Base-by-base conservation (phyloP, 495 filamentous ascomycete genomes). In the Penicillium herquei region DNA sequence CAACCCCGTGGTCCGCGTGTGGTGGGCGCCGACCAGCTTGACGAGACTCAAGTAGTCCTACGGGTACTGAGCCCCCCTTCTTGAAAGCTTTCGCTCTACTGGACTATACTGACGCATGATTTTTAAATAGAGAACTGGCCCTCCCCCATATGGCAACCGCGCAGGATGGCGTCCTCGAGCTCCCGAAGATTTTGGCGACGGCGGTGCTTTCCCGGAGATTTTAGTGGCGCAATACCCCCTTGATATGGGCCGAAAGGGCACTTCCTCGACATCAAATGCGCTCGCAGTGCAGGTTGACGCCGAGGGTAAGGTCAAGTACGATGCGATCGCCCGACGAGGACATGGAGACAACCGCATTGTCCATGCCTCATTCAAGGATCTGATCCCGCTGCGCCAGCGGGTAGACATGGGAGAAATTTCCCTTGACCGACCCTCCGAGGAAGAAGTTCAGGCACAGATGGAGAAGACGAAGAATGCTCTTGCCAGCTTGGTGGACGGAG, bases 141-240 rank as follows among this genome's bases (percentile, higher is more conserved):
- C 94, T 39, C 91, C 95, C 6, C 83, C 92, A 3, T 96, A 97
- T 65, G 86, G 86, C 34, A 85, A 92, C 59, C 87, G 92, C 56
- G 68, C 86, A 68, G 86, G 87, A 82, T 96, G 92, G 92, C 86
- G 92, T 55, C 92, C 92, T 14, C 85, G 91, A 56, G 81, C 80
- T 10, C 78, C 85, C 56, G 92, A 97, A 71, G 95, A 98, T 72
- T 98, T 90, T 74, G 92, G 89, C 63, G 92, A 98, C 78, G 94
- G 94, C 54, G 94, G 94, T 63, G 92, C 93, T 46, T 98, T 98
- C 71, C 92, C 94, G 34, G 94, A 98, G 70, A 87, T 98, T 42
- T 85, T 88, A 21, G 84, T 98, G 44, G 94, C 93, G 26, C 94
- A 98, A 63, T 98, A 98, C 67, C 93, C 93, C 41, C 85, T 95